Evolutionary conservation across 2,329 filamentous ascomycete species (phyloP), one percentile per base, ranked within the genome.

Genomic region (Dactylellina leptospora): DNA sequence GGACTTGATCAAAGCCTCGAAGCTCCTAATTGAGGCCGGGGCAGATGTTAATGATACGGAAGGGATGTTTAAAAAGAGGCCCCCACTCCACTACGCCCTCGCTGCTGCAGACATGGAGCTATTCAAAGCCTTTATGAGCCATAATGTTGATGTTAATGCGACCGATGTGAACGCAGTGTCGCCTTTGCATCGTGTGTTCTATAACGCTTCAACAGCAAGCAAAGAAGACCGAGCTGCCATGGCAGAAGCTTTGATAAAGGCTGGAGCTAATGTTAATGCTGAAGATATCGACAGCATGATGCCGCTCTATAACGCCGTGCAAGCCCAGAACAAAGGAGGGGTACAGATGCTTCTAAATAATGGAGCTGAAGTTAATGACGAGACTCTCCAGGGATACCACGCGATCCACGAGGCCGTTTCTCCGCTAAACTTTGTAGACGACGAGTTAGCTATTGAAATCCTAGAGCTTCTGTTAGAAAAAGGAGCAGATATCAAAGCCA

Each of bases 301-400:
- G 59, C 68, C 68, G 16, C 48, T 76, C 13, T 70, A 63, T 10
- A 48, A 50, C 6, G 75, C 75, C 4, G 74, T 75, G 4, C 25
- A 28, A 2, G 40, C 42, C 2, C 74, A 75, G 16, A 73, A 75
- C 23, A 50, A 66, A n/a, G 36, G 28, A n/a, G 66, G 72, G 33
- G 64, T 75, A 9, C 25, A 55, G 16, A 48, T 70, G 11, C 74
- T 76, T 11, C 27, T 75, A 25, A 25, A 71, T 27, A 55, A 73
- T 30, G 63, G 74, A 3, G 58, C 74, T 3, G 64, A 76, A 16
- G 23, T 72, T 11, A 27, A 20, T 10, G 68, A 72, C 40, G 68
- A 53, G 27, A 45, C 56, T 11, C 38, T 45, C 22, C 36, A 38
- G 30, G 68, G 68, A 11, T 53, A 47, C 16, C 53, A 59, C 25